Conservation (phyloP, 2,329 filamentous ascomycete genomes). For the Byssothecium circinans region DNA sequence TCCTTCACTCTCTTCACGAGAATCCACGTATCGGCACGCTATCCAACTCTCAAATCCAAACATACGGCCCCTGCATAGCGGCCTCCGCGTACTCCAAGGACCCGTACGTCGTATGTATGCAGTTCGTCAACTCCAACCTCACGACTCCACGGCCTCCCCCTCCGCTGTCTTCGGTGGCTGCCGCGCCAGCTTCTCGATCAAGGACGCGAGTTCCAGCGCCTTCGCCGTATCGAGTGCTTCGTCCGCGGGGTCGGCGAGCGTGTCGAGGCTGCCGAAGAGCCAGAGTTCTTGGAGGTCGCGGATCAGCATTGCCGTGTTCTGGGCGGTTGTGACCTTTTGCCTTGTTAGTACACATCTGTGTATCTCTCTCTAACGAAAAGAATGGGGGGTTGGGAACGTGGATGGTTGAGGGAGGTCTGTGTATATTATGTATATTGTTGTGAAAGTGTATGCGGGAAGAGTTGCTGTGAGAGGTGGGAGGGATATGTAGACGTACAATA, state of each 20-base stretch:
- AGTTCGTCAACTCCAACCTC: background rate
- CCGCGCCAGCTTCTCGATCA: slow-evolving; percentile 28
- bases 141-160: background rate
- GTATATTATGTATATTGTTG: background rate
- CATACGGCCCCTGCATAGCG: too few relatives aligned
- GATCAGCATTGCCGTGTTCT: slow-evolving; percentile 63
- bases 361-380: background rate
- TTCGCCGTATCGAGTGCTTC: slow-evolving; percentile 22
- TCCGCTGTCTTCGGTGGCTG: slow-evolving; percentile 3
- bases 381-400: too few relatives aligned
- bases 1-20: too few relatives aligned
- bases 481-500: slow-evolving; percentile 1
- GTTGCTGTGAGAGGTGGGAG: too few relatives aligned
- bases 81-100: too few relatives aligned
- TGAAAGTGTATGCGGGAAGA: too few relatives aligned
- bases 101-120: too few relatives aligned
- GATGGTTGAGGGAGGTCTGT: background rate
- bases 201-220: slow-evolving; percentile 21
- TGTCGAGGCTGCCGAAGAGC: slow-evolving; percentile 67
- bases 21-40: too few relatives aligned
- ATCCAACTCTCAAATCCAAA: too few relatives aligned
- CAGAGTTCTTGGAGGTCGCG: slow-evolving; percentile 67
- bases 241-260: slow-evolving; percentile 45
- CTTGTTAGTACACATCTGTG: background rate
- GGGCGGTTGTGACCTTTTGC: slow-evolving; percentile 58